Evolutionary conservation across 331 rosid genomes (phyloP), one percentile per base, ranked within the genome.

Genomic region (Rosa hybrid): DNA sequence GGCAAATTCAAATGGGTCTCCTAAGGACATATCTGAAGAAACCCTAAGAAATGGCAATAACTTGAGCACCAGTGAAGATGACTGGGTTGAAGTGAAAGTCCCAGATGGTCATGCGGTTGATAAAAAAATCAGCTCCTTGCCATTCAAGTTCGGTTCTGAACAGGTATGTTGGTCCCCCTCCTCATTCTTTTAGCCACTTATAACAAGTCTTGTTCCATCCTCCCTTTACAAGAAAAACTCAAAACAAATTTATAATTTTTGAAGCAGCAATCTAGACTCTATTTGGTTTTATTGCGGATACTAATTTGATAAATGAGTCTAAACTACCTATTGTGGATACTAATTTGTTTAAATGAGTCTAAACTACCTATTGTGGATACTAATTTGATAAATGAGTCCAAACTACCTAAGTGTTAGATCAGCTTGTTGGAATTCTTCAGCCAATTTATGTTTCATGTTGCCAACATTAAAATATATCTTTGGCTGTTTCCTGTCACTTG

Each of bases 1-100:
- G 70, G 73, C 80, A 68, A 46, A 62, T 81, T 68, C 34, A 8
- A 77, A 84, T 69, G 89, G 81, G 74, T 77, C 82, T 72, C 56
- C 57, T 27, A 84, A 76, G 50, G 78, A 74, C 9, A 39, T 67
- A 17, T 62, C 70, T 30, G 91, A 84, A 44, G 91, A 83, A 63
- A 78, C 48, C 80, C 53, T 41, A 8, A 88, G 76, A 83, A 81
- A 21, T 80, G 78, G 74, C 11, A 49, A 82, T 74, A 82, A 74
- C 71, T 75, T 39, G 76, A 84, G 70, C 72, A 23, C 62, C 57
- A 76, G 83, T 80, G 98, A 92, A 82, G 98, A 91, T 86, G 99
- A 91, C 71, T 93, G 98, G 99, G 91, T 95, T 86, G 93, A 91
- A 62, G 96, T 95, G 63, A 88, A 88, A 86, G 85, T 75, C 72